phyloP scores from a whole-genome alignment of 2,329 filamentous ascomycete species.

The Aspergillus uvarum region DNA sequence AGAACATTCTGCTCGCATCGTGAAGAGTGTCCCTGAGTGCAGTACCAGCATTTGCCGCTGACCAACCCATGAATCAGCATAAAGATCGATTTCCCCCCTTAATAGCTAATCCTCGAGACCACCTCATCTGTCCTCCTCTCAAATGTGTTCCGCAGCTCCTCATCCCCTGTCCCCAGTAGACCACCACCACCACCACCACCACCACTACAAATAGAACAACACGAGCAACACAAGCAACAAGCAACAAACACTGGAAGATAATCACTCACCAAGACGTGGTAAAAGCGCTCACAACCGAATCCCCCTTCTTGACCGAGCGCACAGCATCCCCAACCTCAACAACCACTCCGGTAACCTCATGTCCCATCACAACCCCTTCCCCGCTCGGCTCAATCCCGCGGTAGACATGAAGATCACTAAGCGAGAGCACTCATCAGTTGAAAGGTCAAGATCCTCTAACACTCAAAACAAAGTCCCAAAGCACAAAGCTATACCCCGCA shows the following conservation, averaged over 20 bases:
- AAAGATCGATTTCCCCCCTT: neutral
- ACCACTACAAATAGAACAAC: neutral
- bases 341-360: slow-evolving; percentile 82
- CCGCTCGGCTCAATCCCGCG: slow-evolving; percentile 73
- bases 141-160: neutral
- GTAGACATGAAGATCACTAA: slow-evolving; percentile 80
- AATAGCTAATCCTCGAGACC: neutral
- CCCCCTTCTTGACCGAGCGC: slow-evolving; percentile 67
- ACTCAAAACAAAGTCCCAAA: neutral
- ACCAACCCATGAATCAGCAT: slow-evolving; percentile 11
- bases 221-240: neutral
- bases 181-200: neutral
- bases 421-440: neutral
- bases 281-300: slow-evolving; percentile 80
- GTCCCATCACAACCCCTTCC: slow-evolving; percentile 67
- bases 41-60: slow-evolving; percentile 79
- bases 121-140: neutral
- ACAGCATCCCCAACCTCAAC: slow-evolving; percentile 67
- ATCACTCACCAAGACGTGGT: slow-evolving; percentile 69
- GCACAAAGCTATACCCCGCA: neutral
- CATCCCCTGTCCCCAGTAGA: neutral
- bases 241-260: neutral
- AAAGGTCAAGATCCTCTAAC: neutral
- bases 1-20: slow-evolving; percentile 70
- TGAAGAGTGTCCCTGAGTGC: slow-evolving; percentile 71